Conservation (phyloP, 306 rosid genomes). For the Vigna angularis region DNA sequence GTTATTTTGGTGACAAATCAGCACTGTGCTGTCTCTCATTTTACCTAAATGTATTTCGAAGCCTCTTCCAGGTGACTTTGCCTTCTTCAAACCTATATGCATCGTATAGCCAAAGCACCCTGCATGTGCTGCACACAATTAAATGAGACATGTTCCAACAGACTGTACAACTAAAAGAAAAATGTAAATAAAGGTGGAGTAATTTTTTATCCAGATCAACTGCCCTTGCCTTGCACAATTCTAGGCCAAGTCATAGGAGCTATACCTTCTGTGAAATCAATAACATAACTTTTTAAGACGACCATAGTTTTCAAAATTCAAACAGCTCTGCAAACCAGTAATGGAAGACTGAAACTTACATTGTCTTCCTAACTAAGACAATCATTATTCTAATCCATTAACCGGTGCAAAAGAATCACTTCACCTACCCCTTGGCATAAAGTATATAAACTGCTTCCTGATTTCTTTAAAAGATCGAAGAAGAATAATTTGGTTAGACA, state of each 20-base stretch:
- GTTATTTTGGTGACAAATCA: constrained; percentile 36
- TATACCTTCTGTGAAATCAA: constrained; percentile 12
- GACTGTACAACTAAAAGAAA: constrained; percentile 6
- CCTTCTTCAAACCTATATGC: constrained; percentile 36
- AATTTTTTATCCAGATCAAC: constrained; percentile 3
- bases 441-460: constrained; percentile 8
- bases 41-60: constrained; percentile 12
- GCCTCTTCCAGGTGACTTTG: constrained; percentile 27
- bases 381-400: constrained; percentile 1
- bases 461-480: not conserved
- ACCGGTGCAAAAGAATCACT: constrained; percentile 32
- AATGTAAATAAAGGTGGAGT: not conserved
- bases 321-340: constrained; percentile 8
- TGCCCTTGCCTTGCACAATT: not conserved
- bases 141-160: constrained; percentile 14
- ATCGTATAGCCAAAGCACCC: constrained; percentile 28
- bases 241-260: not conserved
- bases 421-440: not conserved
- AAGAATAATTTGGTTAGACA: not conserved
- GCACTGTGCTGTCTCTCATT: constrained; percentile 37
- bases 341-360: constrained; percentile 8
- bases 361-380: constrained; percentile 26
- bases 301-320: constrained; percentile 1
- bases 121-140: constrained; percentile 27
- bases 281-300: not conserved